These are phyloP conservation scores for Dendrobium chrysotoxum DNA, from an alignment of 106 monocot species.

Conservation along the genomic window DNA sequence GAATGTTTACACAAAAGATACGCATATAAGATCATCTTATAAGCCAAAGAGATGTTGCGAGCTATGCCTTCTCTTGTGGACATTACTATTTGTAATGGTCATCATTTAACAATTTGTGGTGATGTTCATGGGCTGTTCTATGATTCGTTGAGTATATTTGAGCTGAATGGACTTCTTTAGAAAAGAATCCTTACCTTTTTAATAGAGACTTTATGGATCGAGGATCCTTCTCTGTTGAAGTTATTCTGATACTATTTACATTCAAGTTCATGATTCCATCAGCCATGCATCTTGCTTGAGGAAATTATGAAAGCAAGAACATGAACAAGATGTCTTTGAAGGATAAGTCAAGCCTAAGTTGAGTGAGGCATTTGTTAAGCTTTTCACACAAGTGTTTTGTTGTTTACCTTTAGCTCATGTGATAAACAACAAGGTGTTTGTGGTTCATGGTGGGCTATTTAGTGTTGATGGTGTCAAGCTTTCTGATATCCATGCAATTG, in stretches of 20 bases:
- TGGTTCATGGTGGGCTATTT: conserved; percentile 97
- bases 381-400: conserved; percentile 92
- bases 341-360: conserved; percentile 90
- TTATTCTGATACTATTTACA: conserved; percentile 92
- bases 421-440: conserved; percentile 80
- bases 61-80: conserved; percentile 89
- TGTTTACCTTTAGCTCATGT: conserved; percentile 88
- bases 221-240: conserved; percentile 95
- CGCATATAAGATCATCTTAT: conserved; percentile 80
- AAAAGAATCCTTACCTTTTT: conserved; percentile 95
- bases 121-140: conserved; percentile 98
- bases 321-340: conserved; percentile 98
- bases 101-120: conserved; percentile 85
- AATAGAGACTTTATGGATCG: conserved; percentile 99
- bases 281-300: conserved; percentile 61
- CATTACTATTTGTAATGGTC: conserved; percentile 56
- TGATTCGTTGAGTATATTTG: conserved; percentile 90
- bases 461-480: conserved; percentile 97
- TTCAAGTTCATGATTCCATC: conserved; percentile 90
- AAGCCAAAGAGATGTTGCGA: conserved; percentile 55
- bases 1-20: conserved; percentile 27
- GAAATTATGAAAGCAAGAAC: conserved; percentile 91
- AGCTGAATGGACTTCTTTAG: conserved; percentile 90
- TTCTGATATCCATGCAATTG: conserved; percentile 72
- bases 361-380: conserved; percentile 80